A percentile compares a stretch with the other conserved stretches of the same genome.
Evolutionary conservation across 176 grass and related monocot species (phyloP).

Genomic region (Musa troglodytarum): DNA sequence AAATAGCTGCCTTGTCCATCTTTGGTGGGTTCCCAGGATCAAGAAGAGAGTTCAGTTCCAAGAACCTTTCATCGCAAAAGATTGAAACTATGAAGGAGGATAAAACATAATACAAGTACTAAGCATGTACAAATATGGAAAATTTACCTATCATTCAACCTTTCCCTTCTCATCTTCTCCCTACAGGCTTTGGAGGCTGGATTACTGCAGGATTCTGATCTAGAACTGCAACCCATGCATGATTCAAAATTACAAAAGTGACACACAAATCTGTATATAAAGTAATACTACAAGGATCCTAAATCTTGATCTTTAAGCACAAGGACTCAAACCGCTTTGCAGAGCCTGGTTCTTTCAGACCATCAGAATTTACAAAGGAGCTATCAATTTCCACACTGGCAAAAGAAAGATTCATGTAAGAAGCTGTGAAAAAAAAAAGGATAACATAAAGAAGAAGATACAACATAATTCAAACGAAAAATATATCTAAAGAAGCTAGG

Average conservation of each 20-base stretch:
- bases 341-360: conserved; percentile 40
- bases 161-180: conserved; percentile 62
- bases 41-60: conserved; percentile 56
- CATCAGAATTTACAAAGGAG: conserved; percentile 29
- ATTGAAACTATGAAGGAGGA: background rate
- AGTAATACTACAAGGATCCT: background rate
- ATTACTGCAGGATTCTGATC: conserved; percentile 34
- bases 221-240: conserved; percentile 35
- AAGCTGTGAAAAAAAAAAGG: background rate
- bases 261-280: background rate
- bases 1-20: conserved; percentile 63
- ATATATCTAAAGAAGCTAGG: background rate
- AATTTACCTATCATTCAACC: conserved; percentile 55
- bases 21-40: conserved; percentile 60
- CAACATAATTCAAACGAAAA: background rate
- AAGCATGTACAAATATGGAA: background rate
- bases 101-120: background rate
- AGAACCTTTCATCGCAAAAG: conserved; percentile 41
- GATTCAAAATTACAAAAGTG: conserved; percentile 17
- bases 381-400: conserved; percentile 44
- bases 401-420: background rate
- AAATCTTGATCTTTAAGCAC: background rate
- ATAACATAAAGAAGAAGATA: background rate
- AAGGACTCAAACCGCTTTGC: conserved; percentile 41
- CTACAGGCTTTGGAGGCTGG: conserved; percentile 59